phyloP scores from a whole-genome alignment of 768 basidiomycete species.

The Gymnopilus junonius region DNA sequence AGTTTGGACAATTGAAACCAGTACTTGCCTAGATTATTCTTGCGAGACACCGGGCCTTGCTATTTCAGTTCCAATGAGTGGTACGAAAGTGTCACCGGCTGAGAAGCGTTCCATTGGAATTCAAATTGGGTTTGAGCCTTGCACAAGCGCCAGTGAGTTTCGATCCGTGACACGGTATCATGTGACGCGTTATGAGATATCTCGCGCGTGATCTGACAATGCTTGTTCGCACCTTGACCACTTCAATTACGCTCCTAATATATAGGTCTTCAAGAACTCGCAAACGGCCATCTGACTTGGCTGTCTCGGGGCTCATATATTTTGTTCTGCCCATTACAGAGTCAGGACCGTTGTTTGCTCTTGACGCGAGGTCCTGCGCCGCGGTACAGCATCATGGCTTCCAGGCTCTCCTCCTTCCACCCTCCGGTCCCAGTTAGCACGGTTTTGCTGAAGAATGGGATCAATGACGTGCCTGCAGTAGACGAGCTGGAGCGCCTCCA shows the following conservation, averaged over 20 bases:
- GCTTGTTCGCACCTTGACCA: constrained; percentile 43
- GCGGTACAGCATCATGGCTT: constrained; percentile 54
- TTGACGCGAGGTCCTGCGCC: constrained; percentile 17
- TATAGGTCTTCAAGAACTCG: constrained; percentile 25
- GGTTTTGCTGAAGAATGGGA: constrained; percentile 61
- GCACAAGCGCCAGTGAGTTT: no score
- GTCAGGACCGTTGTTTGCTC: neutral
- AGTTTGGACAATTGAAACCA: no score
- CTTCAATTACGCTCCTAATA: constrained; percentile 33
- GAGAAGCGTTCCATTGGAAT: no score
- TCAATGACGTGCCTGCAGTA: constrained; percentile 70
- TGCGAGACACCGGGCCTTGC: no score
- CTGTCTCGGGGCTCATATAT: neutral
- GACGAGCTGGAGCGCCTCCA: constrained; percentile 74
- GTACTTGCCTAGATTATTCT: no score
- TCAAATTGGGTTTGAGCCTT: no score
- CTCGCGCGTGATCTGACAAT: constrained; percentile 28
- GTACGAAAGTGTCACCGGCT: no score
- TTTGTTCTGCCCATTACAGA: neutral
- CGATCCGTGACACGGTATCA: constrained; percentile 12
- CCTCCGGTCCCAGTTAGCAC: constrained; percentile 57
- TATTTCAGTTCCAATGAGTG: no score
- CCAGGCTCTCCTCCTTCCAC: constrained; percentile 56
- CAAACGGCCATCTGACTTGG: constrained; percentile 12
- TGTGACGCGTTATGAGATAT: constrained; percentile 23